Evolutionary conservation across 2,329 filamentous ascomycete genomes (phyloP), one percentile per base, ranked within the genome.

Genomic region (Akanthomyces uredinophilus): DNA sequence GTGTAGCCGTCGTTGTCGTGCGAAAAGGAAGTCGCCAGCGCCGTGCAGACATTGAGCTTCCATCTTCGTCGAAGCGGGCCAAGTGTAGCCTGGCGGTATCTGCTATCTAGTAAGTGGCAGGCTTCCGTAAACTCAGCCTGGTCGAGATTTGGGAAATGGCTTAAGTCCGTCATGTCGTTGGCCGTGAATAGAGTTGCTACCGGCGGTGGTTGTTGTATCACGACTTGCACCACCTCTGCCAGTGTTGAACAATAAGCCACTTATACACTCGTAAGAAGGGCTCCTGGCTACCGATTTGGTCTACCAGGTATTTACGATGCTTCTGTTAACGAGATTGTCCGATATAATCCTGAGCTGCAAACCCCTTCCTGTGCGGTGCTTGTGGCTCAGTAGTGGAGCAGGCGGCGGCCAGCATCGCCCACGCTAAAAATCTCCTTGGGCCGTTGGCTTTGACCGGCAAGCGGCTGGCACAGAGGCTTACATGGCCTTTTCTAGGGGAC

Each of bases 81-180:
- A 3, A 87, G 76, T 39, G 76, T 85, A 60, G 82, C 85, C 70
- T 79, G 82, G 62, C 82, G 79, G 71, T 88, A 88, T 64, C 73
- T 79, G 43, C 80, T 77, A 65, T 88, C 85, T 24, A 88, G 78
- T 60, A 83, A 77, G 67, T 87, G 83, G 72, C 88, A 91, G 60
- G 81, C 83, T 69, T 85, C 81, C 59, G 83, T 74, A 66, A 91
- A 91, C 69, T 91, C 87, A 46, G 84, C 80, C 13, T 75, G 69
- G 13, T 75, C 82, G 32, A 91, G 79, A 63, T 82, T 83, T 7
- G 88, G 88, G 69, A 87, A 91, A 56, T 79, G 75, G 63, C 73
- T 67, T 68, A 84, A 81, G 14, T 76, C 77, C 73, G 77, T 76
- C 57, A 60, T 60, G 11, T 14, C 44, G 46, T 11, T 8, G 32